Percentiles rank a stretch among this genome's conserved stretches.
These are phyloP conservation scores for Eucalyptus sp. DNA, from an alignment of 345 rosid genomes.

Conservation along the genomic window DNA sequence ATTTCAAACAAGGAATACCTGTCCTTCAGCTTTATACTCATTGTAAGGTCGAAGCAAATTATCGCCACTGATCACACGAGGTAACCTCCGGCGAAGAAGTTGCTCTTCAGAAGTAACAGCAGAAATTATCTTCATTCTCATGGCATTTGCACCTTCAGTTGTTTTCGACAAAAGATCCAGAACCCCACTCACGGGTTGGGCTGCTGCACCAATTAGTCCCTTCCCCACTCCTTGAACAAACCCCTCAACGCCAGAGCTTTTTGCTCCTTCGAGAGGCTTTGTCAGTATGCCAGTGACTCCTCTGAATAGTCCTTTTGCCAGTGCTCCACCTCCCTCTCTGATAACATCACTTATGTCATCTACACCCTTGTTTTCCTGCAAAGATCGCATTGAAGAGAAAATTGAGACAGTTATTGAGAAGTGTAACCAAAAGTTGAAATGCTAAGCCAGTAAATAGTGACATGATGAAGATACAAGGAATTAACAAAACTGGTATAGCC, in stretches of 20 bases:
- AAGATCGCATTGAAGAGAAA: not conserved
- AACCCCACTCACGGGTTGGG: slow-evolving; percentile 98
- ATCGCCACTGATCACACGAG: slow-evolving; percentile 87
- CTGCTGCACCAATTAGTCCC: slow-evolving; percentile 97
- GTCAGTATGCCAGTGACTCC: slow-evolving; percentile 98
- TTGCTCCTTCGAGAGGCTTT: slow-evolving; percentile 98
- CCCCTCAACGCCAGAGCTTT: slow-evolving; percentile 92
- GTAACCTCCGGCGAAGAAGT: slow-evolving; percentile 86
- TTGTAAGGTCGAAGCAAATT: slow-evolving; percentile 83
- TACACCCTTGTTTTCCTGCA: slow-evolving; percentile 91
- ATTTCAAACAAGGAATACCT: slow-evolving; percentile 28
- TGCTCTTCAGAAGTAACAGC: slow-evolving; percentile 98
- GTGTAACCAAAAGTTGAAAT: not conserved
- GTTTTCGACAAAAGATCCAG: slow-evolving; percentile 97
- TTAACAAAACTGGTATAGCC: not conserved
- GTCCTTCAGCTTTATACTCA: slow-evolving; percentile 86
- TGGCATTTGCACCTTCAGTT: slow-evolving; percentile 99
- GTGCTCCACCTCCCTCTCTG: slow-evolving; percentile 99
- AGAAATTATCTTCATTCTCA: slow-evolving; percentile 95
- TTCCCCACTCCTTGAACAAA: slow-evolving; percentile 98
- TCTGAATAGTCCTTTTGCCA: slow-evolving; percentile 93
- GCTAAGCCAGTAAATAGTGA: not conserved
- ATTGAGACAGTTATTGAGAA: not conserved
- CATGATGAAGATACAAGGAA: not conserved
- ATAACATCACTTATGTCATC: slow-evolving; percentile 93